Evolutionary conservation across 1,284 basidiomycete species (phyloP).

Genomic region (Cutaneotrichosporon sp.): DNA sequence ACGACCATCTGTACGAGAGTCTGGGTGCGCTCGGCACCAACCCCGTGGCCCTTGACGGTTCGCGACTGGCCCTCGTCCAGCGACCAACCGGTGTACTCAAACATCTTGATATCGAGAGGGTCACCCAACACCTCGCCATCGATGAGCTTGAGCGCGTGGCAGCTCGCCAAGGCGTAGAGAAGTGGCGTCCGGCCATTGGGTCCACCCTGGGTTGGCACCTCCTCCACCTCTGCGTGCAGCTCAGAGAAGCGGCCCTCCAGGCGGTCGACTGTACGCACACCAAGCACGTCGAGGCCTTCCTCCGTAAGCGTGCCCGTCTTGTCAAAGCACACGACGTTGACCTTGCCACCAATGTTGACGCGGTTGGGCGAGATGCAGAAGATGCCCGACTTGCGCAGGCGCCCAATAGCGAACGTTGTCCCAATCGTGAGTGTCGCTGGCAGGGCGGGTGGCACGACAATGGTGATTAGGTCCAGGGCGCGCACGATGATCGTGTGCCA

Average conservation of each 20-base stretch:
- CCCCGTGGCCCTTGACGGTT: constrained; percentile 59
- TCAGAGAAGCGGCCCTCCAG: constrained; percentile 78
- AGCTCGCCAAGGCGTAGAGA: constrained; percentile 90
- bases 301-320: constrained; percentile 99
- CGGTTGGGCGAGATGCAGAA: constrained; percentile 97
- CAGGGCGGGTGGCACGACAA: constrained; percentile 95
- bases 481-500: constrained; percentile 91
- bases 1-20: constrained; percentile 96
- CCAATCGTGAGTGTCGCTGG: constrained; percentile 98
- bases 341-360: constrained; percentile 93
- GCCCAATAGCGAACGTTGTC: constrained; percentile 89
- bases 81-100: constrained; percentile 93
- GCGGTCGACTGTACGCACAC: constrained; percentile 78
- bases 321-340: constrained; percentile 99
- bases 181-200: constrained; percentile 70
- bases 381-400: constrained; percentile 83
- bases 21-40: constrained; percentile 66
- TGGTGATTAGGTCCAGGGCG: constrained; percentile 94
- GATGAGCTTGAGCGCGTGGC: constrained; percentile 92
- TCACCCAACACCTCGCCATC: constrained; percentile 89
- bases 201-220: constrained; percentile 69
- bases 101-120: constrained; percentile 96
- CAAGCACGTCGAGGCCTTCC: constrained; percentile 95
- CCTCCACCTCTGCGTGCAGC: constrained; percentile 79
- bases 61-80: constrained; percentile 81